A percentile compares a stretch with the other conserved stretches of the same genome.
These are phyloP conservation scores for Alternaria sp. DNA, from an alignment of 2,329 filamentous ascomycete species.

Conservation along the genomic window DNA sequence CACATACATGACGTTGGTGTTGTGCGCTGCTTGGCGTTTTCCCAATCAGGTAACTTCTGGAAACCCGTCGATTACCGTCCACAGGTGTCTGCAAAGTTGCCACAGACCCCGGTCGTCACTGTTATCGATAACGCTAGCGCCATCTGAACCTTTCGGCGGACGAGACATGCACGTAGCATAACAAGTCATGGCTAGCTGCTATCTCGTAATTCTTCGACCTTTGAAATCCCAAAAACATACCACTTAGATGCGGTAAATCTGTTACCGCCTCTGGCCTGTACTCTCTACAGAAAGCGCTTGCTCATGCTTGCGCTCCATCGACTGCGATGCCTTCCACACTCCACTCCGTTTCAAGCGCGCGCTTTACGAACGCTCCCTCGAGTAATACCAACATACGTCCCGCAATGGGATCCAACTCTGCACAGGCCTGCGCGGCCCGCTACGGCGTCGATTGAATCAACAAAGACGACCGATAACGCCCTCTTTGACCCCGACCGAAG, in stretches of 20 bases:
- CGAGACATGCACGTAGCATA: background rate
- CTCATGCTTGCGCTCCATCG: conserved; percentile 35
- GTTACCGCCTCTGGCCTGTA: background rate
- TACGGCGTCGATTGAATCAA: background rate
- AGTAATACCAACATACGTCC: conserved; percentile 26
- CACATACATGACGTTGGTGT: background rate
- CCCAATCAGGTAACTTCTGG: background rate
- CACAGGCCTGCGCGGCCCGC: conserved; percentile 8
- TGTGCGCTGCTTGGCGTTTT: background rate
- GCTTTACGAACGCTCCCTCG: conserved; percentile 33
- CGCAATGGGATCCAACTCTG: conserved; percentile 37
- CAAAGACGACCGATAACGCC: background rate
- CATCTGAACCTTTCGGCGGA: background rate
- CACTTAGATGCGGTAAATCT: background rate
- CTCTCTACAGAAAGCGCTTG: background rate
- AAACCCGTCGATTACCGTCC: background rate
- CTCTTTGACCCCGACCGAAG: background rate
- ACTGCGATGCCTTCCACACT: conserved; percentile 29
- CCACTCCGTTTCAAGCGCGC: conserved; percentile 24
- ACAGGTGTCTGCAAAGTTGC: background rate
- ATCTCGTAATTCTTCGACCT: background rate
- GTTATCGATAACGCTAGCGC: conserved; percentile 10
- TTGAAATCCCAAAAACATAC: background rate
- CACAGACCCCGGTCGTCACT: background rate
- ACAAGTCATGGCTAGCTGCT: background rate